Evolutionary conservation across 2,329 filamentous ascomycete genomes (phyloP).

Genomic region (Colletotrichum eremochloae): DNA sequence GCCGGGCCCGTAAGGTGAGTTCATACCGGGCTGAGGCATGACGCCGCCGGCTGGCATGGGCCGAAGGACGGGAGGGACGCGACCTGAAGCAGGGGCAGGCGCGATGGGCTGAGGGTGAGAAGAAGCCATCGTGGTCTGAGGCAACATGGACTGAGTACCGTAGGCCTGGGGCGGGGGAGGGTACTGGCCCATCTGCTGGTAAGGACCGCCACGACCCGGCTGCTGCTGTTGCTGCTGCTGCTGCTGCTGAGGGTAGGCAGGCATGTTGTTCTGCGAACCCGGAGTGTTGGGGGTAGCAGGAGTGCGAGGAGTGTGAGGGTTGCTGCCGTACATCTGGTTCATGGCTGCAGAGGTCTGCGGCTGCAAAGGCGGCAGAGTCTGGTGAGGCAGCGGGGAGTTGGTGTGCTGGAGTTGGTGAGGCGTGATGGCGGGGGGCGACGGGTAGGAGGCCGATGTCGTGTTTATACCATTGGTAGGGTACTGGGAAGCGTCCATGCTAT

Average conservation of each 20-base stretch:
- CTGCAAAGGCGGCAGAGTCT: slow-evolving; percentile 69
- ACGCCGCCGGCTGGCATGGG: slow-evolving; percentile 79
- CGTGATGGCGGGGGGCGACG: slow-evolving; percentile 65
- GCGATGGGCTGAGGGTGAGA: slow-evolving; percentile 83
- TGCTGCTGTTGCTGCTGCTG: slow-evolving; percentile 53
- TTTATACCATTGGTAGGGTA: slow-evolving; percentile 70
- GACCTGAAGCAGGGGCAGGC: slow-evolving; percentile 73
- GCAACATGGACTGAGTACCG: slow-evolving; percentile 72
- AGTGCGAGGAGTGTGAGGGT: slow-evolving; percentile 73
- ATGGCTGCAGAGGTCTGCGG: slow-evolving; percentile 60
- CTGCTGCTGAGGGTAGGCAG: slow-evolving; percentile 63
- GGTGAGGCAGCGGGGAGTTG: slow-evolving; percentile 61
- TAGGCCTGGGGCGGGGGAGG: slow-evolving; percentile 68
- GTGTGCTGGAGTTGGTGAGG: slow-evolving; percentile 65
- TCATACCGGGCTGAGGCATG: slow-evolving; percentile 69
- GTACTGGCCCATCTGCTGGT: slow-evolving; percentile 69
- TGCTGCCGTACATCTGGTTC: slow-evolving; percentile 69
- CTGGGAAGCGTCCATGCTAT: slow-evolving; percentile 68
- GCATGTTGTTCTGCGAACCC: slow-evolving; percentile 66
- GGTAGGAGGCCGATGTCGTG: slow-evolving; percentile 64
- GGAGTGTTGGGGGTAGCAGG: slow-evolving; percentile 74
- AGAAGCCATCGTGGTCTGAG: slow-evolving; percentile 74
- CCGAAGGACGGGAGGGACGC: slow-evolving; percentile 71
- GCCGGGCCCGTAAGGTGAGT: slow-evolving; percentile 71
- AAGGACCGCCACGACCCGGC: slow-evolving; percentile 62